These are phyloP conservation scores for Wickerhamomyces sp. DNA, from an alignment of 1,139 yeast species.

Conservation along the genomic window DNA sequence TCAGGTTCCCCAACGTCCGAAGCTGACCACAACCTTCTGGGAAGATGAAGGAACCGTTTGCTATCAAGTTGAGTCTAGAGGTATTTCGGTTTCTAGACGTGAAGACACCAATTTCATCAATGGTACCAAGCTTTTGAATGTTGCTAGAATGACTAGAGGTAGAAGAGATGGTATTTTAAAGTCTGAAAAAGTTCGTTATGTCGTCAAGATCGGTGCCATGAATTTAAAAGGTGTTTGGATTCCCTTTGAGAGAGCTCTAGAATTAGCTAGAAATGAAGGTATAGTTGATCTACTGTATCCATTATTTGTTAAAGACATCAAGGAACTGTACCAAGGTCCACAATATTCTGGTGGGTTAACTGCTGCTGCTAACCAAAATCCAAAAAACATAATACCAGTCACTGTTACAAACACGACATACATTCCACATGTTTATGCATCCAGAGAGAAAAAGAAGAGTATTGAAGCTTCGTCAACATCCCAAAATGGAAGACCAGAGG, in stretches of 20 bases:
- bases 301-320: constrained; percentile 81
- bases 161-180: constrained; percentile 91
- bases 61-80: constrained; percentile 92
- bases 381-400: constrained; percentile 25
- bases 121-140: constrained; percentile 89
- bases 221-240: constrained; percentile 98
- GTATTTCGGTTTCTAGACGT: constrained; percentile 85
- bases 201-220: constrained; percentile 95
- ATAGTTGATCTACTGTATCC: constrained; percentile 85
- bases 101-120: constrained; percentile 92
- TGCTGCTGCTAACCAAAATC: constrained; percentile 25
- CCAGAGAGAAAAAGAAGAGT: constrained; percentile 11
- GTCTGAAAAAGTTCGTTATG: constrained; percentile 84
- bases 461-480: constrained; percentile 3
- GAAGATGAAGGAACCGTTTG: constrained; percentile 93
- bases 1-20: constrained; percentile 60
- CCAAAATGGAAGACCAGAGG: neutral
- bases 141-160: constrained; percentile 94
- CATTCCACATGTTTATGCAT: constrained; percentile 15
- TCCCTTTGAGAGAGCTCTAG: constrained; percentile 88
- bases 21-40: constrained; percentile 95
- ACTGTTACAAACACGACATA: constrained; percentile 21
- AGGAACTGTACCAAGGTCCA: constrained; percentile 46
- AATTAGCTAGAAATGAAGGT: constrained; percentile 85
- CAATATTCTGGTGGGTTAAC: constrained; percentile 24